phyloP scores from a whole-genome alignment of 768 basidiomycete species.

The Xerocomellus chrysenteron region DNA sequence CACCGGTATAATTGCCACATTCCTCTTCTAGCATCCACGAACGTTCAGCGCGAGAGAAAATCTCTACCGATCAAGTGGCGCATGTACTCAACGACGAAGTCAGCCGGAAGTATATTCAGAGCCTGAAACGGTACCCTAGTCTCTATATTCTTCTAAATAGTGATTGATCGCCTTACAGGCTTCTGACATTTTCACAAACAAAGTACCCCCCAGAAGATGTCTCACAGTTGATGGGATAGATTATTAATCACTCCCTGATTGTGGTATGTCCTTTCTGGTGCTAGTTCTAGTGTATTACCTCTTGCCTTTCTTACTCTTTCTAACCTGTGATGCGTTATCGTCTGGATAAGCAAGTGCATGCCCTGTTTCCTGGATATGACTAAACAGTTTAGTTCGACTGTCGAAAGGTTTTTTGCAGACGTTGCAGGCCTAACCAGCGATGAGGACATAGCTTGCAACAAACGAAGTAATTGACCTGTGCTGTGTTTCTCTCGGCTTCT shows the following conservation, averaged over 20 bases:
- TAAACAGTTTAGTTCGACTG: constrained; percentile 73
- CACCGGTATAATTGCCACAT: not conserved
- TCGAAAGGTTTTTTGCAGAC: constrained; percentile 62
- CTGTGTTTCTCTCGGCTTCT: not conserved
- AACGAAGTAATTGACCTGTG: constrained; percentile 9
- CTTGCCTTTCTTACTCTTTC: constrained; percentile 36
- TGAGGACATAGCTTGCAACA: constrained; percentile 10
- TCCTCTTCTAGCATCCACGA: constrained; percentile 77
- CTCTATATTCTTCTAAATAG: not conserved
- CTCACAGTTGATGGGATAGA: constrained; percentile 87
- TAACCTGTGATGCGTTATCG: constrained; percentile 27
- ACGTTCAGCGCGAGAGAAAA: constrained; percentile 96
- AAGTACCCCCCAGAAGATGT: constrained; percentile 93
- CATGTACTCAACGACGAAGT: constrained; percentile 99
- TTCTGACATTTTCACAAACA: constrained; percentile 94
- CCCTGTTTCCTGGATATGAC: constrained; percentile 66
- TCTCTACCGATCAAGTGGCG: constrained; percentile 94
- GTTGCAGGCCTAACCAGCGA: constrained; percentile 51
- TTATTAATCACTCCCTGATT: not conserved
- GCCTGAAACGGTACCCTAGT: constrained; percentile 78
- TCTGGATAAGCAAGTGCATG: constrained; percentile 57
- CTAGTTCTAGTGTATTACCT: constrained; percentile 12
- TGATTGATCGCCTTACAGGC: constrained; percentile 42
- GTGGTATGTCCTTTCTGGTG: constrained; percentile 10
- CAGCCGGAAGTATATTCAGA: constrained; percentile 98